Evolutionary conservation across 2,329 filamentous ascomycete species (phyloP), one percentile per base, ranked within the genome.

Genomic region (Scolecobasidium constrictum): DNA sequence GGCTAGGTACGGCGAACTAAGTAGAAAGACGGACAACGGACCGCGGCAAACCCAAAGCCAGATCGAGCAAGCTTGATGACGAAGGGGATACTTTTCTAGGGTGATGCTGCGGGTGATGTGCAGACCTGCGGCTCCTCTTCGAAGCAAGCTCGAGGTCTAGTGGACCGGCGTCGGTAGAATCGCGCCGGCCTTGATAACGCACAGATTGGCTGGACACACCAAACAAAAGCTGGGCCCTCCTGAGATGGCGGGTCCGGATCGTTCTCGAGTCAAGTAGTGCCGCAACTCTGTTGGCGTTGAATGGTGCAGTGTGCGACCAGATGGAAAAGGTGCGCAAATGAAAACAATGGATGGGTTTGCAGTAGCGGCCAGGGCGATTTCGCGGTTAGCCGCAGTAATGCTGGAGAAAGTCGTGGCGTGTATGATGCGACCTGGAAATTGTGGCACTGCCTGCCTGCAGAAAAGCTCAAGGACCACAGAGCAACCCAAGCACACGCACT

Each of bases 21-120:
- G 43, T 44, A 47, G 41, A 46, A 46, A 35, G 28, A 35, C 35
- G 46, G 45, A 40, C 26, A 45, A 45, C 47, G 48, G 46, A 48
- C 48, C 48, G 48, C 40, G 41, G 46, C 38, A 43, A 47, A 44
- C 46, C 46, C 45, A 48, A 40, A 22, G 23, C 42, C 42, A 44
- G 23, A 42, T 42, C 20, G 34, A 58, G 52, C 54, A 53, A 56
- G 54, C 55, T 52, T 52, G 23, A 38, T 40, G 42, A 35, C 42
- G 42, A 34, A 39, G 35, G 36, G 35, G 54, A 49, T 48, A 53
- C 50, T 50, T 53, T 56, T n/a, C n/a, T 44, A 48, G 52, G 55
- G 52, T 52, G 52, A 53, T 62, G 61, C 60, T 52, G 61, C 63
- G 64, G 64, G 62, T 68, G 65, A 68, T 68, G 61, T 66, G 61